Conservation (phyloP, 768 basidiomycete species). For the Pisolithus albus region DNA sequence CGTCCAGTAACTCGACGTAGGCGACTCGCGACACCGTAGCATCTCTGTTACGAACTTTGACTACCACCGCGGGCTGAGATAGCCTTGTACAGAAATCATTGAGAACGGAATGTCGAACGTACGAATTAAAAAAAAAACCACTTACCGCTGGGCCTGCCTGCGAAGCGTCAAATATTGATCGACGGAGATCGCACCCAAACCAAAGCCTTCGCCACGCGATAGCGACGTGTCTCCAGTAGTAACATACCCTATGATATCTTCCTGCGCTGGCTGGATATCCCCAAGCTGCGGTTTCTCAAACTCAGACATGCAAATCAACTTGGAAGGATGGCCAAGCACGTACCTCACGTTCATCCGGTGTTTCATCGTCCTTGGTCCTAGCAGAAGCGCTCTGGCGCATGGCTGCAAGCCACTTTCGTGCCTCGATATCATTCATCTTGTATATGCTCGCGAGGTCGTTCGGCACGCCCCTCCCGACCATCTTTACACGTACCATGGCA, state of each 20-base stretch:
- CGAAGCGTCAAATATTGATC: slow-evolving; percentile 42
- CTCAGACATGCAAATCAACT: background rate
- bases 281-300: slow-evolving; percentile 34
- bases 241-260: slow-evolving; percentile 67
- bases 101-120: background rate
- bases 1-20: slow-evolving; percentile 32
- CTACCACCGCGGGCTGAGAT: slow-evolving; percentile 33
- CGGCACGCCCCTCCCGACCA: slow-evolving; percentile 64
- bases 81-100: slow-evolving; percentile 11
- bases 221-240: slow-evolving; percentile 83
- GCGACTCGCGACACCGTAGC: slow-evolving; percentile 50
- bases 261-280: slow-evolving; percentile 33
- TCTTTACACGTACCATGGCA: slow-evolving; percentile 56
- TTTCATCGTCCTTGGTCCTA: slow-evolving; percentile 13
- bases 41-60: slow-evolving; percentile 60
- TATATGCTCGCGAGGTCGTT: slow-evolving; percentile 73
- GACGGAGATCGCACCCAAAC: slow-evolving; percentile 67
- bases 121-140: background rate
- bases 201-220: slow-evolving; percentile 68
- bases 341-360: slow-evolving; percentile 23
- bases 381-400: slow-evolving; percentile 18
- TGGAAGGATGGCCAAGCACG: slow-evolving; percentile 7
- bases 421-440: slow-evolving; percentile 48
- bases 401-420: slow-evolving; percentile 39
- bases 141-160: slow-evolving; percentile 41